Conservation (phyloP, 371 early-diverging fungal genomes). For the Apophysomyces elegans region DNA sequence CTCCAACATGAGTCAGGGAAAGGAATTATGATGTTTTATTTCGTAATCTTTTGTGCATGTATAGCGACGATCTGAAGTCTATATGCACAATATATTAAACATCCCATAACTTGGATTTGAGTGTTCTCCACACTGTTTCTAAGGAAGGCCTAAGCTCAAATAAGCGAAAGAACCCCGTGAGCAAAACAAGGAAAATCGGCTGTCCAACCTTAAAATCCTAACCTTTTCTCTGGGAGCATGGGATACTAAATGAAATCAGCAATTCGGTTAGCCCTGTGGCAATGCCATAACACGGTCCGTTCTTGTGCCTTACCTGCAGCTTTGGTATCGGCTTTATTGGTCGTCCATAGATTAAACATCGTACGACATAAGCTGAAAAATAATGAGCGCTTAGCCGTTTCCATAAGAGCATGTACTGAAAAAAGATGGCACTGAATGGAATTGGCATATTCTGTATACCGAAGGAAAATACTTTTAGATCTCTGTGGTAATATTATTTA, state of each 20-base stretch:
- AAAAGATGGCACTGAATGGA: conserved; percentile 62
- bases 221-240: conserved; percentile 65
- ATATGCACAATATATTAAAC: neutral
- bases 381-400: conserved; percentile 64
- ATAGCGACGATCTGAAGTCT: neutral
- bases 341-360: conserved; percentile 62
- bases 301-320: conserved; percentile 43
- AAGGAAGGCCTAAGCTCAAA: conserved; percentile 23
- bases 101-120: conserved; percentile 30
- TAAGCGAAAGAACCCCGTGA: neutral
- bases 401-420: conserved; percentile 67
- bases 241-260: conserved; percentile 42
- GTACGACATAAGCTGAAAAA: conserved; percentile 59
- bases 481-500: neutral
- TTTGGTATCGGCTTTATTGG: conserved; percentile 65
- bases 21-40: too few relatives aligned
- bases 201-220: conserved; percentile 10
- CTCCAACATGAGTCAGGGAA: too few relatives aligned
- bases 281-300: too few relatives aligned
- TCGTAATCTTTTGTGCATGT: neutral
- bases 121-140: conserved; percentile 28
- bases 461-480: neutral
- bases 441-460: conserved; percentile 56
- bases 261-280: too few relatives aligned
- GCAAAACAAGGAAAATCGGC: neutral